These are phyloP conservation scores for Aspergillus fructus DNA, from an alignment of 2,329 filamentous ascomycete species.

Conservation along the genomic window DNA sequence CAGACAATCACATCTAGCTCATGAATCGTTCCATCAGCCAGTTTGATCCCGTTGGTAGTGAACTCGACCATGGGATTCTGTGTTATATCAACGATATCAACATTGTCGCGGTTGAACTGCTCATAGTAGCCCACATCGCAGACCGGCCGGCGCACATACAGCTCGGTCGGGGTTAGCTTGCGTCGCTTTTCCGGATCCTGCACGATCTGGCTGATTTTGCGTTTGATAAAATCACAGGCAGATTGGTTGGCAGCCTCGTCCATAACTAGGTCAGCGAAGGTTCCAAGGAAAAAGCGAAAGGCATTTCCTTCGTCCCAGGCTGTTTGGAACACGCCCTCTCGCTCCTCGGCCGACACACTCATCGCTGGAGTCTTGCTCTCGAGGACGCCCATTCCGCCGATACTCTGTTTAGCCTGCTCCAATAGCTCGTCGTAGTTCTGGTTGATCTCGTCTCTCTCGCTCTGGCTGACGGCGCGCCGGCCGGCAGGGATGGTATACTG, in stretches of 20 bases:
- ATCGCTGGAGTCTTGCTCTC: constrained; percentile 2
- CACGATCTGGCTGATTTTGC: constrained; percentile 32
- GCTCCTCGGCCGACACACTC: neutral
- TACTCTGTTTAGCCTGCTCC: neutral
- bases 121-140: constrained; percentile 25
- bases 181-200: constrained; percentile 31
- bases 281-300: constrained; percentile 14
- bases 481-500: constrained; percentile 37
- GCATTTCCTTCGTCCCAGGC: constrained; percentile 3
- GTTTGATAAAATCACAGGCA: constrained; percentile 38
- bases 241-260: constrained; percentile 39
- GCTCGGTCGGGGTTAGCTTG: constrained; percentile 23
- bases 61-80: constrained; percentile 22
- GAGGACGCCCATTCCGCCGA: constrained; percentile 11
- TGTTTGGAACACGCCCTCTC: neutral
- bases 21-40: constrained; percentile 32
- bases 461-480: constrained; percentile 22
- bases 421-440: constrained; percentile 11
- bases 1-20: constrained; percentile 28
- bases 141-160: constrained; percentile 20
- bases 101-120: constrained; percentile 41
- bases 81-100: constrained; percentile 44
- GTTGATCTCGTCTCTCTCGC: constrained; percentile 25
- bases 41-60: constrained; percentile 36
- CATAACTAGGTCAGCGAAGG: constrained; percentile 36